These are phyloP conservation scores for Diversispora epigaea DNA, from an alignment of 192 early-diverging fungal species.

Conservation along the genomic window DNA sequence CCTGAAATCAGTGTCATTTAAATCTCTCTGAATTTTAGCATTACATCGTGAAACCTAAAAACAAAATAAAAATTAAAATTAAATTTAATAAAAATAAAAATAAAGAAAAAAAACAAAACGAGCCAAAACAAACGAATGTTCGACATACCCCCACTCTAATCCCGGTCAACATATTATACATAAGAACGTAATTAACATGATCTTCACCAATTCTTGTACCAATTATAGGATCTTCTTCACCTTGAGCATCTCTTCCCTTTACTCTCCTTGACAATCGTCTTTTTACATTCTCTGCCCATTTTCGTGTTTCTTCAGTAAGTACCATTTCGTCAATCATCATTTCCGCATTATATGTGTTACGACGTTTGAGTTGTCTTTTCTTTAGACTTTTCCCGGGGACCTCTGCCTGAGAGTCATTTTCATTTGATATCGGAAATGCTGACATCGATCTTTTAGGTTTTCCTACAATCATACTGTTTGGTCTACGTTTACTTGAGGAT, in stretches of 20 bases:
- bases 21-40: slow-evolving; percentile 74
- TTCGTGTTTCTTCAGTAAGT: slow-evolving; percentile 26
- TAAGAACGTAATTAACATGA: slow-evolving; percentile 94
- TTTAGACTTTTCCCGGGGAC: neutral
- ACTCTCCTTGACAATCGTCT: slow-evolving; percentile 26
- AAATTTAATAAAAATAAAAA: neutral
- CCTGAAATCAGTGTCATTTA: slow-evolving; percentile 77
- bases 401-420: neutral
- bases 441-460: slow-evolving; percentile 14
- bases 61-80: slow-evolving; percentile 9
- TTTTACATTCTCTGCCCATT: slow-evolving; percentile 26
- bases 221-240: slow-evolving; percentile 49
- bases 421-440: neutral
- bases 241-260: slow-evolving; percentile 44
- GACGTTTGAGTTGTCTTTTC: slow-evolving; percentile 33
- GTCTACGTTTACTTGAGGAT: too few relatives aligned
- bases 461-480: slow-evolving; percentile 4
- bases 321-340: neutral
- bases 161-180: slow-evolving; percentile 99
- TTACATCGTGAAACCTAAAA: slow-evolving; percentile 75
- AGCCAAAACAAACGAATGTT: slow-evolving; percentile 9
- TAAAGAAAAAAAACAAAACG: neutral
- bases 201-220: slow-evolving; percentile 90
- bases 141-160: slow-evolving; percentile 81
- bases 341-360: slow-evolving; percentile 48